Conservation (phyloP, 1,284 basidiomycete genomes). For the Rhodotorula sp. region DNA sequence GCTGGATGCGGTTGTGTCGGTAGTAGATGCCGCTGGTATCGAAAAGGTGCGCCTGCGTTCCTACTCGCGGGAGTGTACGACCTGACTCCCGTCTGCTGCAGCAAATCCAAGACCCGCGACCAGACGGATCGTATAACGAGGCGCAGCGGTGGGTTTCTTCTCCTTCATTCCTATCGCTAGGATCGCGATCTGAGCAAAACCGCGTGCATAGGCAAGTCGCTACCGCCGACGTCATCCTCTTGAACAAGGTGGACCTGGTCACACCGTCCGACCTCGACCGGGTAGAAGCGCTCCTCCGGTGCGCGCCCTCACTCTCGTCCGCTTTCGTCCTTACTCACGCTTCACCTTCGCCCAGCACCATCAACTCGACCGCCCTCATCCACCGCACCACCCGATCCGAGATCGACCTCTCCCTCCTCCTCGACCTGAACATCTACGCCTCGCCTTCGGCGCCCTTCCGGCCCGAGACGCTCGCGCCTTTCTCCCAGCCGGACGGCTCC, state of each 20-base stretch:
- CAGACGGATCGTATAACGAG: conserved; percentile 69
- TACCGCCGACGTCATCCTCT: conserved; percentile 78
- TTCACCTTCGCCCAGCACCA: conserved; percentile 50
- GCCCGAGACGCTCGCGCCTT: conserved; percentile 19
- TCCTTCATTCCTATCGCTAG: background rate
- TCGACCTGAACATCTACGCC: conserved; percentile 75
- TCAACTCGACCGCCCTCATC: conserved; percentile 77
- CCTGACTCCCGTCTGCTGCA: conserved; percentile 48
- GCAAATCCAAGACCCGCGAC: conserved; percentile 79
- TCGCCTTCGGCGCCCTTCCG: conserved; percentile 49
- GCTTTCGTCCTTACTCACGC: background rate
- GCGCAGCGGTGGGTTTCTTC: conserved; percentile 58
- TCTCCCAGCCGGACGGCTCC: background rate
- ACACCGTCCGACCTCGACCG: conserved; percentile 50
- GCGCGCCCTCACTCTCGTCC: conserved; percentile 3
- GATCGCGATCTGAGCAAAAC: background rate
- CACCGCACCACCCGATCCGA: conserved; percentile 68
- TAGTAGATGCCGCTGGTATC: conserved; percentile 68
- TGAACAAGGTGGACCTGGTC: conserved; percentile 84
- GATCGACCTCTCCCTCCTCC: conserved; percentile 67
- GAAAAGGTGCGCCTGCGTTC: conserved; percentile 17
- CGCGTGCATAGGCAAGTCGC: conserved; percentile 77
- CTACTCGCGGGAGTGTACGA: background rate
- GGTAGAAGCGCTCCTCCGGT: conserved; percentile 62
- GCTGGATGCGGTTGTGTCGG: conserved; percentile 85